phyloP scores from a whole-genome alignment of 2,329 filamentous ascomycete genomes.

The Exserohilum turcica region DNA sequence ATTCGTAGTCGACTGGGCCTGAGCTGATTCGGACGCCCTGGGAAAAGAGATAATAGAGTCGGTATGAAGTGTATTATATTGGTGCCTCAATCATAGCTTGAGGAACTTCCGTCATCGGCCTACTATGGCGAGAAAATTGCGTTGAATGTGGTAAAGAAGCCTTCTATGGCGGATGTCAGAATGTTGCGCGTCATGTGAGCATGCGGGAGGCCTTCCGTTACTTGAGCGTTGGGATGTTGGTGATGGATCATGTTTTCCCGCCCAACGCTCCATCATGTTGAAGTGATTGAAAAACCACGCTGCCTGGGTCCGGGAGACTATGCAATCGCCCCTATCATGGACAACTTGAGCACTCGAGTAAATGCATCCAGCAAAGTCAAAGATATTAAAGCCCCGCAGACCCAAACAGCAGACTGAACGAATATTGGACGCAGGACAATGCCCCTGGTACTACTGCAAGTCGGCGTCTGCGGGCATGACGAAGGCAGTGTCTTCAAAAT shows the following conservation, averaged over 20 bases:
- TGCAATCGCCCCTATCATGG: not conserved
- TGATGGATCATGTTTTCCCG: not conserved
- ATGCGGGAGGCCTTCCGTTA: not conserved
- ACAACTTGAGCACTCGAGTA: not conserved
- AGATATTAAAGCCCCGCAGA: not conserved
- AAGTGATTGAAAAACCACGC: not conserved
- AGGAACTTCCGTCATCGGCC: not conserved
- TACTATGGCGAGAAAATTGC: not conserved
- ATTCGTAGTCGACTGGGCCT: no score
- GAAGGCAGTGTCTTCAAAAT: conserved; percentile 54
- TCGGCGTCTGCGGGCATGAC: conserved; percentile 53
- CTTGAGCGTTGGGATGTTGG: not conserved
- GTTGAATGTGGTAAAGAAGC: not conserved
- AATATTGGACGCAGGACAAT: not conserved
- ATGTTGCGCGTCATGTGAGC: not conserved
- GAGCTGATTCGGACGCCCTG: not conserved
- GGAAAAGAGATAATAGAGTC: not conserved
- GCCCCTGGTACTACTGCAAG: conserved; percentile 33
- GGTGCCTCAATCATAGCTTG: not conserved
- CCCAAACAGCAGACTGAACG: not conserved
- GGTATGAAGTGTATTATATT: not conserved
- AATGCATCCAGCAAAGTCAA: not conserved
- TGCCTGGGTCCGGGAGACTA: not conserved
- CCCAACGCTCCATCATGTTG: not conserved
- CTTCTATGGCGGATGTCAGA: not conserved